A percentile compares a stretch with the other conserved stretches of the same genome.
Conservation (phyloP, 2,329 filamentous ascomycete species). For the Verticillium klebahnii region DNA sequence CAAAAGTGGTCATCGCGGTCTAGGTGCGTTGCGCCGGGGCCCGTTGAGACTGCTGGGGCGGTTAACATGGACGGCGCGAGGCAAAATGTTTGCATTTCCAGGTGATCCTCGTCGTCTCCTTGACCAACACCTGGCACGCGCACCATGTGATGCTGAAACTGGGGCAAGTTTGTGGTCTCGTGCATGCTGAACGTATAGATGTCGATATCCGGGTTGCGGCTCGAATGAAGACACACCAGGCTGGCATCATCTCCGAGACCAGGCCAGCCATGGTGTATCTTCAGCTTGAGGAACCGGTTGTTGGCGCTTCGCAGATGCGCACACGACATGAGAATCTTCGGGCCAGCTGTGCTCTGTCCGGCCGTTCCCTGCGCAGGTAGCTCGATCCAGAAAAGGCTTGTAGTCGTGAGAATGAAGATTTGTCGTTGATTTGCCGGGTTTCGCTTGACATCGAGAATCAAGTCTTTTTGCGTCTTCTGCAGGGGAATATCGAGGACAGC, state of each 20-base stretch:
- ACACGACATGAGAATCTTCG: slow-evolving; percentile 33
- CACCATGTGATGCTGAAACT: slow-evolving; percentile 31
- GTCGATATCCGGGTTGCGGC: slow-evolving; percentile 22
- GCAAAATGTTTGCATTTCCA: slow-evolving; percentile 7
- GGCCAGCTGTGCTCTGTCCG: slow-evolving; percentile 9
- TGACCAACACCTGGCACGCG: neutral
- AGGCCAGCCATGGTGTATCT: slow-evolving; percentile 22
- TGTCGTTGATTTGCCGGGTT: slow-evolving; percentile 42
- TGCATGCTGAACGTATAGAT: slow-evolving; percentile 28
- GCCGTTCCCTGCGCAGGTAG: slow-evolving; percentile 16
- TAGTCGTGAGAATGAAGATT: slow-evolving; percentile 56
- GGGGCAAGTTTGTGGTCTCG: slow-evolving; percentile 20
- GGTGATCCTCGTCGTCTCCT: neutral
- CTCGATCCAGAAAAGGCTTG: slow-evolving; percentile 44
- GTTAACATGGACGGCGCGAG: slow-evolving; percentile 5
- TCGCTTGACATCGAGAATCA: slow-evolving; percentile 51
- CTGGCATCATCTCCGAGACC: slow-evolving; percentile 6
- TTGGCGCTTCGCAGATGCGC: slow-evolving; percentile 36
- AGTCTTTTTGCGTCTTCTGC: slow-evolving; percentile 19
- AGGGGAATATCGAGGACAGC: slow-evolving; percentile 14
- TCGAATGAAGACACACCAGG: slow-evolving; percentile 30
- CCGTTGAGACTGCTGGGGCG: neutral
- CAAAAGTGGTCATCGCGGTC: slow-evolving; percentile 6
- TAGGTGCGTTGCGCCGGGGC: slow-evolving; percentile 4
- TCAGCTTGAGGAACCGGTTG: slow-evolving; percentile 34